These are phyloP conservation scores for Cytospora chrysosperma DNA, from an alignment of 2,329 filamentous ascomycete genomes.

Conservation along the genomic window DNA sequence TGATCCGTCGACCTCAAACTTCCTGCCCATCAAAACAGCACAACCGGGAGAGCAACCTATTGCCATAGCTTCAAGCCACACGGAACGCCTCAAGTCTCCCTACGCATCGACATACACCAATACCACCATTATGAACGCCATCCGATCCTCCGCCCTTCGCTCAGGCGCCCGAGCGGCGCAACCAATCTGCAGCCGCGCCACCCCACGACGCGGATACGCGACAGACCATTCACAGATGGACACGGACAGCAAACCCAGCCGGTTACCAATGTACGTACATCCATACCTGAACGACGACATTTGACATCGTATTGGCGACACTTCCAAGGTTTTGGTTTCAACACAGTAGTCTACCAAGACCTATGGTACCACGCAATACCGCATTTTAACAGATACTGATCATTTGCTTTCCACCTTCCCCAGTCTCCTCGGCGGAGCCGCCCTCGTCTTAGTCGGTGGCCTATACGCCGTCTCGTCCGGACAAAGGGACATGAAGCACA, in stretches of 20 bases:
- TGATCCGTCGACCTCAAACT: background rate
- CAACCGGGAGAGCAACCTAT: background rate
- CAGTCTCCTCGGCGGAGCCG: slow-evolving; percentile 4
- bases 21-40: background rate
- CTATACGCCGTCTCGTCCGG: slow-evolving; percentile 10
- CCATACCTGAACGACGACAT: no score
- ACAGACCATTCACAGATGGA: background rate
- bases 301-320: no score
- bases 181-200: background rate
- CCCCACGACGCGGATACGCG: background rate
- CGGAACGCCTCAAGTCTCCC: background rate
- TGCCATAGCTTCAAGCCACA: background rate
- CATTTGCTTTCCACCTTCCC: no score
- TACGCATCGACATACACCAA: background rate
- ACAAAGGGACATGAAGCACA: slow-evolving; percentile 7
- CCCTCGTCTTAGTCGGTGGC: slow-evolving; percentile 3
- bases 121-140: background rate
- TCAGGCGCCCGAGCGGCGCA: background rate
- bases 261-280: background rate
- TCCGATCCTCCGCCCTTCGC: background rate
- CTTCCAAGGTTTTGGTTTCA: no score
- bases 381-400: background rate
- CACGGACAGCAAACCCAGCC: background rate
- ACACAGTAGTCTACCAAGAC: background rate
- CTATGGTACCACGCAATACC: no score